These are phyloP conservation scores for Solanum chacoense DNA, from an alignment of 305 asterid species.

Conservation along the genomic window DNA sequence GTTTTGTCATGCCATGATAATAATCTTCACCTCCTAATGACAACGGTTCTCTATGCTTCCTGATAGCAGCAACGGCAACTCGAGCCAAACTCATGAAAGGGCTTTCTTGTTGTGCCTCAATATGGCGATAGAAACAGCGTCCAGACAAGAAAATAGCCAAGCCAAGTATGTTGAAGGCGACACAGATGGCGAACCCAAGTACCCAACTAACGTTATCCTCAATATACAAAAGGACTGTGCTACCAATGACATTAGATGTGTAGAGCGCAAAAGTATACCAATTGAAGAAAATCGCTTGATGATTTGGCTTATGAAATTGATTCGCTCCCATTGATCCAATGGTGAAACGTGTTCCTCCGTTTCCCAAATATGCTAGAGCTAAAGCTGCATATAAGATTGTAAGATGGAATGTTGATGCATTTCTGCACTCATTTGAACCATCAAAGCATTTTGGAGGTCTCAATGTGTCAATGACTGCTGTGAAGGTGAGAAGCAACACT, in stretches of 20 bases:
- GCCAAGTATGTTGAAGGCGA: constrained; percentile 39
- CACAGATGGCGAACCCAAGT: constrained; percentile 40
- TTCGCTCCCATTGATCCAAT: constrained; percentile 71
- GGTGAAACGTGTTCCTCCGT: constrained; percentile 59
- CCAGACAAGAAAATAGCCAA: constrained; percentile 36
- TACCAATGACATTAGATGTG: constrained; percentile 31
- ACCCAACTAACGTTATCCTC: constrained; percentile 58
- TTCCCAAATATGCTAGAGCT: constrained; percentile 38
- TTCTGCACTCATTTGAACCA: constrained; percentile 19
- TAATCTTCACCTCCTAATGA: constrained; percentile 24
- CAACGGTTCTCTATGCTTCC: constrained; percentile 15
- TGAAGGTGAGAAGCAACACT: constrained; percentile 28
- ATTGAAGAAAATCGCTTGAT: constrained; percentile 43
- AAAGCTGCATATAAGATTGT: constrained; percentile 35
- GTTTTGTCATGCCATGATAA: constrained; percentile 10
- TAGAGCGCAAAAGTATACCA: constrained; percentile 62
- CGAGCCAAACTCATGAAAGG: constrained; percentile 44
- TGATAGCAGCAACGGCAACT: constrained; percentile 31
- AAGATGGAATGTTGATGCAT: constrained; percentile 36
- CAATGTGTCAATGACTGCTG: constrained; percentile 29
- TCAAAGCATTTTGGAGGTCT: constrained; percentile 39
- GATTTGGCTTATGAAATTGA: constrained; percentile 35
- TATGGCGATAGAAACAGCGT: constrained; percentile 24
- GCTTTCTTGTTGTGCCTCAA: constrained; percentile 38
- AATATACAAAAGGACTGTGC: constrained; percentile 45